Evolutionary conservation across 139 green algal genomes (phyloP).

Genomic region (Medakamo hakoo): DNA sequence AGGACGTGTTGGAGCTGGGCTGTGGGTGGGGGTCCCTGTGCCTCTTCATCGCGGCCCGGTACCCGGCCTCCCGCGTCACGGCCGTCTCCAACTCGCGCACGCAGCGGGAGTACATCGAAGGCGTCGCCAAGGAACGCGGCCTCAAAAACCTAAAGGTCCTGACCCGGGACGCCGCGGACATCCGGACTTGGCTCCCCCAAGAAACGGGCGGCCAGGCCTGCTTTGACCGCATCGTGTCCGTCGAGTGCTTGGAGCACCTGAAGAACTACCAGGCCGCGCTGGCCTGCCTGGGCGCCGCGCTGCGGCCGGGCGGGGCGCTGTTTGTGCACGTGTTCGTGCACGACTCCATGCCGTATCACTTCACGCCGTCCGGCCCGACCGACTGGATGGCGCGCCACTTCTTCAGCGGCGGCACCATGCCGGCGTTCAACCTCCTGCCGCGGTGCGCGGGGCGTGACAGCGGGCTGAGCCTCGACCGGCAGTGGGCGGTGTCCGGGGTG

Average conservation of each 20-base stretch:
- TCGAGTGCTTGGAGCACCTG: slow-evolving; percentile 99
- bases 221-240: slow-evolving; percentile 79
- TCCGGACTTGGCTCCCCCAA: too few relatives aligned
- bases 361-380: slow-evolving; percentile 54
- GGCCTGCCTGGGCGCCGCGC: slow-evolving; percentile 46
- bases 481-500: slow-evolving; percentile 72
- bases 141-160: slow-evolving; percentile 75
- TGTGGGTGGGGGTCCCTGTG: slow-evolving; percentile 89
- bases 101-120: slow-evolving; percentile 64
- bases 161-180: slow-evolving; percentile 64
- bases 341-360: slow-evolving; percentile 70
- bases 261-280: slow-evolving; percentile 69
- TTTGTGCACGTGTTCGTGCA: slow-evolving; percentile 94
- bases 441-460: slow-evolving; percentile 75
- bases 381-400: slow-evolving; percentile 96
- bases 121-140: slow-evolving; percentile 27
- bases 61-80: slow-evolving; percentile 43
- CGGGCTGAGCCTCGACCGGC: slow-evolving; percentile 40
- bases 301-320: slow-evolving; percentile 53
- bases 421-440: slow-evolving; percentile 59
- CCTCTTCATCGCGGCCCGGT: slow-evolving; percentile 64
- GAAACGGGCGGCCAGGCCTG: slow-evolving; percentile 6
- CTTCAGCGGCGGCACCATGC: slow-evolving; percentile 92
- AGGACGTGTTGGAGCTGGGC: slow-evolving; percentile 78
- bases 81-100: slow-evolving; percentile 75